Percentiles rank a stretch among this genome's conserved stretches.
Evolutionary conservation across 202 grass and related monocot species (phyloP).

Genomic region (Eragrostis tef): DNA sequence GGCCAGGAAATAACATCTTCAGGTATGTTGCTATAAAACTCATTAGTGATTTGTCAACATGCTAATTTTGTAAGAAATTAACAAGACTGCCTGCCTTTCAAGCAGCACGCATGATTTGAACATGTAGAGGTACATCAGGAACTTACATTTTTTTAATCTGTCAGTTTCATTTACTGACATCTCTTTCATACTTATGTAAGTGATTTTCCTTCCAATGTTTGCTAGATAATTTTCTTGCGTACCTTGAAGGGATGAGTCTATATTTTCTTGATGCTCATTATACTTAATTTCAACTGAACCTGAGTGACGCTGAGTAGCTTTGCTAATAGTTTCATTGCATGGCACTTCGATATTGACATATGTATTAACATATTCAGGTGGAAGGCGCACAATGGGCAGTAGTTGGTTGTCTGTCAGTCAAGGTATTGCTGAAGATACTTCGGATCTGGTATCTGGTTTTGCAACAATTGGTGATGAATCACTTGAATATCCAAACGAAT

Average conservation of each 20-base stretch:
- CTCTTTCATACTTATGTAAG: neutral
- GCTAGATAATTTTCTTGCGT: neutral
- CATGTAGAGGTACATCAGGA: neutral
- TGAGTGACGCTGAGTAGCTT: neutral
- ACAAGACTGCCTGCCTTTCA: neutral
- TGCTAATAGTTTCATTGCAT: neutral
- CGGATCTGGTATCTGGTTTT: conserved; percentile 86
- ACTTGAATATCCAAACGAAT: conserved; percentile 92
- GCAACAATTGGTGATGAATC: conserved; percentile 79
- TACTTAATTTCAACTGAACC: conserved; percentile 31
- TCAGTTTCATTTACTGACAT: neutral
- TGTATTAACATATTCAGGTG: conserved; percentile 57
- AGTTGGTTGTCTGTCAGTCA: conserved; percentile 96
- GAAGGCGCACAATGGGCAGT: conserved; percentile 73
- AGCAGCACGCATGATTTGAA: neutral
- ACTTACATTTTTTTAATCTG: neutral
- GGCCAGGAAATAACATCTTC: conserved; percentile 89
- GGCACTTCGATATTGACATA: conserved; percentile 20
- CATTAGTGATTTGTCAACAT: conserved; percentile 20
- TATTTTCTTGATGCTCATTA: conserved; percentile 32
- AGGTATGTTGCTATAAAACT: conserved; percentile 62
- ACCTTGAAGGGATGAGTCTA: conserved; percentile 3
- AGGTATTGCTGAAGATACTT: conserved; percentile 94
- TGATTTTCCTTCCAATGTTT: conserved; percentile 1
- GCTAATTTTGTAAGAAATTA: conserved; percentile 1